Conservation (phyloP, 1,139 yeast genomes). For the Meyerozyma athensensis region DNA sequence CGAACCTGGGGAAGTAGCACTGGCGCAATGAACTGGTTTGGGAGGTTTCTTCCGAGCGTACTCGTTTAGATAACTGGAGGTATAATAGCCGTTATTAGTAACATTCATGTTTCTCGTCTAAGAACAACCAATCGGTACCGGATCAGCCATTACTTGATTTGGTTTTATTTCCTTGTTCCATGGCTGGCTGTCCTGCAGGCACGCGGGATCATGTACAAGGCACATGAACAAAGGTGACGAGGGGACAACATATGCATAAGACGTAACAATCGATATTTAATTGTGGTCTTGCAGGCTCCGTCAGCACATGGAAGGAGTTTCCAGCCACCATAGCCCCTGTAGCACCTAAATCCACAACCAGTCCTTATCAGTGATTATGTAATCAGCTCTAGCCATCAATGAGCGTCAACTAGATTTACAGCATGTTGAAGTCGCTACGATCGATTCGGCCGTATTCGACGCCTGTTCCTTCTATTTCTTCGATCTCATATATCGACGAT, state of each 20-base stretch:
- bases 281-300: too few relatives aligned
- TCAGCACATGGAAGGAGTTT: too few relatives aligned
- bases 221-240: background rate
- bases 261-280: too few relatives aligned
- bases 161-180: constrained; percentile 4
- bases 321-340: too few relatives aligned
- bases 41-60: constrained; percentile 12
- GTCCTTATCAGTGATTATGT: too few relatives aligned
- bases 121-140: background rate
- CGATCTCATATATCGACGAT: constrained; percentile 16
- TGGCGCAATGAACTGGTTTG: background rate
- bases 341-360: too few relatives aligned
- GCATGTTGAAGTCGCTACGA: background rate
- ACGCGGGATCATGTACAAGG: background rate
- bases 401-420: background rate
- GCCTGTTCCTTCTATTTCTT: constrained; percentile 9
- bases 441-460: background rate
- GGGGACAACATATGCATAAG: too few relatives aligned
- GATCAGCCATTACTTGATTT: constrained; percentile 1
- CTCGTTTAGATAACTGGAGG: constrained; percentile 17
- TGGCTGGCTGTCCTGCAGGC: constrained; percentile 9
- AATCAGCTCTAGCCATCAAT: too few relatives aligned
- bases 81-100: constrained; percentile 19
- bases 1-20: background rate
- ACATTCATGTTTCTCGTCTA: constrained; percentile 16